These are phyloP conservation scores for Cymbidium sinense DNA, from an alignment of 106 monocot species.

Conservation along the genomic window DNA sequence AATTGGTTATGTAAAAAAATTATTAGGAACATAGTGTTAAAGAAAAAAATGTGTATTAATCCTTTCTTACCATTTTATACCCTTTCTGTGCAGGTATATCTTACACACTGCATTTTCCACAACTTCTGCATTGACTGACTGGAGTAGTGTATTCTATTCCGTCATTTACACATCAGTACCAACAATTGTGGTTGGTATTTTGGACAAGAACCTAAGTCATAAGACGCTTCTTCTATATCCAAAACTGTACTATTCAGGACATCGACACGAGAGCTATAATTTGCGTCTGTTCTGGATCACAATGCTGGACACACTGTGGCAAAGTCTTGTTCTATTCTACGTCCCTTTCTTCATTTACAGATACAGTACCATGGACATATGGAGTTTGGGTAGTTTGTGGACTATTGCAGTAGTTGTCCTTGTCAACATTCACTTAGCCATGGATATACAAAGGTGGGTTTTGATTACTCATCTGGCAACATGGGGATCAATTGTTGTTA, in stretches of 20 bases:
- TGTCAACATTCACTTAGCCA: slow-evolving; percentile 88
- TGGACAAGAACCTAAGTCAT: slow-evolving; percentile 91
- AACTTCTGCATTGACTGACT: slow-evolving; percentile 90
- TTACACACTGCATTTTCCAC: slow-evolving; percentile 85
- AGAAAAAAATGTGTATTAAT: not conserved
- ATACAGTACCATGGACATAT: slow-evolving; percentile 80
- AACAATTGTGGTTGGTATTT: slow-evolving; percentile 82
- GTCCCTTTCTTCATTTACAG: slow-evolving; percentile 72
- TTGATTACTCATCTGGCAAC: slow-evolving; percentile 74
- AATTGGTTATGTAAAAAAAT: not conserved
- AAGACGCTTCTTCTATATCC: slow-evolving; percentile 77
- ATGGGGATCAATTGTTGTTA: slow-evolving; percentile 82
- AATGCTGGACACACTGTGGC: slow-evolving; percentile 94
- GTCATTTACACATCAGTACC: slow-evolving; percentile 92
- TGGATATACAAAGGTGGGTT: slow-evolving; percentile 87
- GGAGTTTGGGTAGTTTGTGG: slow-evolving; percentile 96
- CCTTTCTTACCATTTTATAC: not conserved
- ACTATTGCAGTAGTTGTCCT: slow-evolving; percentile 91
- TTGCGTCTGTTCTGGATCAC: slow-evolving; percentile 86
- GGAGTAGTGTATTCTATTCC: slow-evolving; percentile 98
- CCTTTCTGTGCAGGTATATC: slow-evolving; percentile 60
- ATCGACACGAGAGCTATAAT: slow-evolving; percentile 92
- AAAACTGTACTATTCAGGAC: slow-evolving; percentile 79
- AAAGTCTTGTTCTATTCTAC: slow-evolving; percentile 95
- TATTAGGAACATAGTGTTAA: not conserved